Conservation (phyloP, 768 basidiomycete species). For the Hericium erinaceus region DNA sequence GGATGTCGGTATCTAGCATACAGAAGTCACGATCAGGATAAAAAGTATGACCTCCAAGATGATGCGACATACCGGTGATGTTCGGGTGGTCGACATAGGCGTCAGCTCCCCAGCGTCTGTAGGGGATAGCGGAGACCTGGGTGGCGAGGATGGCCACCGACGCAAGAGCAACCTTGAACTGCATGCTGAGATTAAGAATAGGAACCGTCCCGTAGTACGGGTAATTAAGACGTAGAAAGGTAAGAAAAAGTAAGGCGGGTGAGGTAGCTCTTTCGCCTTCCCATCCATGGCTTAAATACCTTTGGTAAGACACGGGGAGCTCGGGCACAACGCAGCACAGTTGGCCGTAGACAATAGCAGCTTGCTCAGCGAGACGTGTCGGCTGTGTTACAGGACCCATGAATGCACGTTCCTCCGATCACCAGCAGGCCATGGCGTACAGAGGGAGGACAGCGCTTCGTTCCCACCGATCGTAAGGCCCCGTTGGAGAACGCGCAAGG, state of each 20-base stretch:
- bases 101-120: not conserved
- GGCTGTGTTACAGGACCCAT: too few species aligned
- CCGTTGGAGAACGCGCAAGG: too few species aligned
- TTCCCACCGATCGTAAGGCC: too few species aligned
- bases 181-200: not conserved
- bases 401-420: too few species aligned
- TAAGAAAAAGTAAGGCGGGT: not conserved
- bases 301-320: not conserved
- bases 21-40: too few species aligned
- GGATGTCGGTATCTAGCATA: conserved; percentile 18
- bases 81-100: too few species aligned
- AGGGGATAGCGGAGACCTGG: not conserved
- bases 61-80: too few species aligned
- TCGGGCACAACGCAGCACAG: not conserved
- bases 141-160: not conserved
- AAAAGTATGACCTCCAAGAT: too few species aligned
- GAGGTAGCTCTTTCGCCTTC: not conserved
- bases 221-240: not conserved
- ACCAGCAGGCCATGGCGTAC: too few species aligned
- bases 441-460: too few species aligned
- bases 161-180: not conserved
- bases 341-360: too few species aligned
- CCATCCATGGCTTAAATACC: not conserved
- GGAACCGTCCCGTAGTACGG: not conserved
- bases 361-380: too few species aligned